Evolutionary conservation across 2,329 filamentous ascomycete genomes (phyloP).

Genomic region (Pseudomassariella vexata): DNA sequence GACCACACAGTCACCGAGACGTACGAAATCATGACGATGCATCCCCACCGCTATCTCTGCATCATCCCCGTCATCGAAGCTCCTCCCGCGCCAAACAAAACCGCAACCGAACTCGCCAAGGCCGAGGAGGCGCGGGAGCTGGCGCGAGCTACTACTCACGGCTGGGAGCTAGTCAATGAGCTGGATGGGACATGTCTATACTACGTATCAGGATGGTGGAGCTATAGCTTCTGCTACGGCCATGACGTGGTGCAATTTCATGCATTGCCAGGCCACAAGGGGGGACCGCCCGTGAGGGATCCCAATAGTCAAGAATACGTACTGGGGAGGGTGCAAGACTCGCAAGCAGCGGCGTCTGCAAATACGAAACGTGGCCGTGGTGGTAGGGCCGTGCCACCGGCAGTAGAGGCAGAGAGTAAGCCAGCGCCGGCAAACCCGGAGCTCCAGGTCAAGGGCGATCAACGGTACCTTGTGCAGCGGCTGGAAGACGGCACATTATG

Average conservation of each 20-base stretch:
- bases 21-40: conserved; percentile 72
- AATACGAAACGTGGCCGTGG: conserved; percentile 15
- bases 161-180: conserved; percentile 72
- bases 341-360: conserved; percentile 15
- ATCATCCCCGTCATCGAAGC: conserved; percentile 67
- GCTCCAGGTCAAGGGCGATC: conserved; percentile 76
- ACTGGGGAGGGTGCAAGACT: conserved; percentile 55
- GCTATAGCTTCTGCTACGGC: conserved; percentile 90
- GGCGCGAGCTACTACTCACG: conserved; percentile 66
- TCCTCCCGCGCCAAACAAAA: conserved; percentile 52
- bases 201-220: conserved; percentile 85
- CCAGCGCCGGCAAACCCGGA: conserved; percentile 47
- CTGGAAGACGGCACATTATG: conserved; percentile 76
- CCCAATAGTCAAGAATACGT: conserved; percentile 70
- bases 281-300: conserved; percentile 72
- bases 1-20: conserved; percentile 32
- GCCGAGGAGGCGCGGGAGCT: conserved; percentile 78
- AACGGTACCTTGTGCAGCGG: conserved; percentile 79
- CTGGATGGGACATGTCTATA: conserved; percentile 80
- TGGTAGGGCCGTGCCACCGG: conserved; percentile 4
- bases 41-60: conserved; percentile 73
- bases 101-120: conserved; percentile 60
- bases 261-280: conserved; percentile 65
- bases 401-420: conserved; percentile 16
- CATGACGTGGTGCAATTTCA: conserved; percentile 87